Base-by-base conservation (phyloP, 1,139 yeast species). In the Protomyces gravidus region DNA sequence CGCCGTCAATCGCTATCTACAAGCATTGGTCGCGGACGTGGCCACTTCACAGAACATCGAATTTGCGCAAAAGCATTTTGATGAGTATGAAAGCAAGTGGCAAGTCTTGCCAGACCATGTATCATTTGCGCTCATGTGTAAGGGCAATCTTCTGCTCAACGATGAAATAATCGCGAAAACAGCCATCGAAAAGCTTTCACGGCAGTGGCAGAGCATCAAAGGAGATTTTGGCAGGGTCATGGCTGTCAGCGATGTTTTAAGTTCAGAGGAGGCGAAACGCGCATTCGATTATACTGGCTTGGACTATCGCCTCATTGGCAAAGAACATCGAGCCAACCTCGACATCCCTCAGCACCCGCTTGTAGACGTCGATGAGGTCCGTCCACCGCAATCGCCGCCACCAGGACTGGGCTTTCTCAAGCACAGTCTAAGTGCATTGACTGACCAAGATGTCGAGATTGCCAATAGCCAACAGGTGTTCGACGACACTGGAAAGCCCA, bases 181-280 rank as follows among this genome's bases (percentile, higher is more conserved):
- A 21, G 47, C 55, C 46, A 49, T 62, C 7, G 39, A 49, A 11
- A 27, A 50, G 30, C 33, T 63, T 13, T 32, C 62, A 2, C 67
- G 68, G 45, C 32, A 56, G 9, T 52, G 58, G 55, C 45, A 50
- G 28, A 26, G 46, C 9, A 21, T 21, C 19, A 40, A 33, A 11
- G 50, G 56, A 9, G 49, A 53, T 7, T 45, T 63, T 7, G 60
- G 52, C 7, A 79, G 76, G 26, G 72, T 86, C n/a, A 74, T 89
- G 57, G 70, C 77, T 33, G 82, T 85, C 67, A 78, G 84, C 27
- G 96, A 88, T 67, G 75, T 87, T 5, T 74, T 90, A 33, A 87
- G 90, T 0, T 75, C 84, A 2, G 80, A 80, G n/a, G 82, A 83
- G 59, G 76, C 85, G 61, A 76, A 78, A 62, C 69, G 67, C 32